Evolutionary conservation across 176 grass and related monocot species (phyloP).

Genomic region (Zea mays): DNA sequence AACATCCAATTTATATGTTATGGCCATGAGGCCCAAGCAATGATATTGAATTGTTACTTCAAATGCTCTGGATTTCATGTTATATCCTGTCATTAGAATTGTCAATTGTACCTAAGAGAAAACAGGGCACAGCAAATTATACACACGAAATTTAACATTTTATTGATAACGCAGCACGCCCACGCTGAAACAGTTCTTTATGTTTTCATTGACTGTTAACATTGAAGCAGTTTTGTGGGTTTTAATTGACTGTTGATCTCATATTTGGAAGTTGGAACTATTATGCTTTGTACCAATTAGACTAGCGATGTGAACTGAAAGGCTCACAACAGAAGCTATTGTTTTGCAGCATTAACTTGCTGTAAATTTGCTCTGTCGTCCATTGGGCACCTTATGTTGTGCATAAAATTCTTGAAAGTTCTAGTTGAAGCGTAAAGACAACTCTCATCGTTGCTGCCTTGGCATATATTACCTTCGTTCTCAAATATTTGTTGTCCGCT

Average conservation of each 20-base stretch:
- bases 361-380: background rate
- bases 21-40: conserved; percentile 19
- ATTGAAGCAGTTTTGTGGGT: background rate
- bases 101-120: background rate
- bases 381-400: background rate
- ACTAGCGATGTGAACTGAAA: background rate
- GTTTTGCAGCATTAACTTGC: background rate
- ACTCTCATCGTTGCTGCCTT: background rate
- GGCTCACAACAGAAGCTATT: background rate
- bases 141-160: background rate
- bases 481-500: no score
- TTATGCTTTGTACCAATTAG: background rate
- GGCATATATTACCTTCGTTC: background rate
- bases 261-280: background rate
- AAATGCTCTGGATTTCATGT: background rate
- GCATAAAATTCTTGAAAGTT: background rate
- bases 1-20: conserved; percentile 18
- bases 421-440: background rate
- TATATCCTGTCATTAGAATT: background rate
- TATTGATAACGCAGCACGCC: background rate
- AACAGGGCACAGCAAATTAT: background rate
- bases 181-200: background rate
- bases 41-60: background rate
- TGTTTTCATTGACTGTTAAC: background rate
- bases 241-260: background rate